These are phyloP conservation scores for Arthrobotrys musiformis DNA, from an alignment of 2,329 filamentous ascomycete species.

Conservation along the genomic window DNA sequence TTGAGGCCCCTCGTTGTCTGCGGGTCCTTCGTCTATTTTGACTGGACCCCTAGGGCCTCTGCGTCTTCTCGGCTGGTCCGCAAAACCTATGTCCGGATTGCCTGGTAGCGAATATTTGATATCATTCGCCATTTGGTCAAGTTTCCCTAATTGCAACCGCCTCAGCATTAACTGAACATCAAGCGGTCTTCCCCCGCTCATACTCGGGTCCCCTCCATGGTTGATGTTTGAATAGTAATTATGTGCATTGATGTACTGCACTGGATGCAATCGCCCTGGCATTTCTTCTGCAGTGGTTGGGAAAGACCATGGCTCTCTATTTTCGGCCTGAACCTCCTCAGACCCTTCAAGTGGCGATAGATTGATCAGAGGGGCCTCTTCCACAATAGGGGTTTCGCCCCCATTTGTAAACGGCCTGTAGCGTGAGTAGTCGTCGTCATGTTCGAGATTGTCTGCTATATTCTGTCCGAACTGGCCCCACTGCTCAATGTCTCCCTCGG, in stretches of 20 bases:
- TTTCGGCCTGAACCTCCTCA: neutral
- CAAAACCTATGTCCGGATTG: neutral
- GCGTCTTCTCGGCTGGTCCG: too few relatives aligned
- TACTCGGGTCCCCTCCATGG: neutral
- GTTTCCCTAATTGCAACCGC: neutral
- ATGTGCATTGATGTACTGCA: neutral
- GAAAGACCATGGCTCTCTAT: neutral
- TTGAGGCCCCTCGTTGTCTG: too few relatives aligned
- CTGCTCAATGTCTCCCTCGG: neutral
- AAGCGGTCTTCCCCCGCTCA: neutral
- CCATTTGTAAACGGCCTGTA: neutral
- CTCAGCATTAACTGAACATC: neutral
- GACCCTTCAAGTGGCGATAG: neutral
- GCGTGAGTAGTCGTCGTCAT: neutral
- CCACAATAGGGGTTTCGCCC: neutral
- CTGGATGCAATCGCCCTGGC: neutral
- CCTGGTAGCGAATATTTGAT: neutral
- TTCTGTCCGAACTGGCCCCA: neutral
- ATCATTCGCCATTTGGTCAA: neutral
- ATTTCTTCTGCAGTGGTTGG: neutral
- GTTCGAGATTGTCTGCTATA: neutral
- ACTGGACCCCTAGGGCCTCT: too few relatives aligned
- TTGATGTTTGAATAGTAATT: neutral
- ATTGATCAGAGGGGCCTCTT: neutral
- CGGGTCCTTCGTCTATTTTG: too few relatives aligned